Conservation (phyloP, 257 asterid species). For the Solanum stenotomum region DNA sequence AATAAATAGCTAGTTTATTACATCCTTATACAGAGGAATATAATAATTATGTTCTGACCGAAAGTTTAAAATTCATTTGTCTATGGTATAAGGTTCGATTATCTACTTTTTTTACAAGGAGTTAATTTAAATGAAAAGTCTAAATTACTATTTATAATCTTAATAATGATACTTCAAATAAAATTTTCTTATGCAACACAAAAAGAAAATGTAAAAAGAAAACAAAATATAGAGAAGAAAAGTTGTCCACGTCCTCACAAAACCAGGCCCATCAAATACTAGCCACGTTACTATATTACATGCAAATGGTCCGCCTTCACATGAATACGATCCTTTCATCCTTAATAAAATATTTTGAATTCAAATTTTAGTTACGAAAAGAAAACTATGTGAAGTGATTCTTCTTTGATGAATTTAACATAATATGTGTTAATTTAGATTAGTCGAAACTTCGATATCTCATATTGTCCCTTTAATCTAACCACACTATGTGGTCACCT, state of each 20-base stretch:
- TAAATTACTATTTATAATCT: not conserved
- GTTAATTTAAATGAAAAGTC: not conserved
- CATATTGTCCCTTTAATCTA: not conserved
- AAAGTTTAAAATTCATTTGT: not conserved
- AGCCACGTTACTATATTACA: not conserved
- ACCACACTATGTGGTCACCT: not conserved
- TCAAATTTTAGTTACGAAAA: not conserved
- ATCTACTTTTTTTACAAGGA: not conserved
- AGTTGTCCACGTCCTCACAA: slow-evolving; percentile 11
- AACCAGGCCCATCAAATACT: slow-evolving; percentile 7
- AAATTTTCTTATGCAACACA: not conserved
- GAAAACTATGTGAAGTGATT: fast-evolving
- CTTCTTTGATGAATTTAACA: not conserved
- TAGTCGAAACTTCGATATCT: not conserved
- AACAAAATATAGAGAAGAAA: not conserved
- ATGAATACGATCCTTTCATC: not conserved
- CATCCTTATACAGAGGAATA: not conserved
- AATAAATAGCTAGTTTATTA: not conserved
- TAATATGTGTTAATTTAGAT: fast-evolving
- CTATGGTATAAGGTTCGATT: not conserved
- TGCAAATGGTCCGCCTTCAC: not conserved
- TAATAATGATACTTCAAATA: not conserved
- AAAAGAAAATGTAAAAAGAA: not conserved
- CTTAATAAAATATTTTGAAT: not conserved
- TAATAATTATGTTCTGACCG: not conserved